These are phyloP conservation scores for Penicillium macrosclerotiorum DNA, from an alignment of 495 filamentous ascomycete genomes.

Conservation along the genomic window DNA sequence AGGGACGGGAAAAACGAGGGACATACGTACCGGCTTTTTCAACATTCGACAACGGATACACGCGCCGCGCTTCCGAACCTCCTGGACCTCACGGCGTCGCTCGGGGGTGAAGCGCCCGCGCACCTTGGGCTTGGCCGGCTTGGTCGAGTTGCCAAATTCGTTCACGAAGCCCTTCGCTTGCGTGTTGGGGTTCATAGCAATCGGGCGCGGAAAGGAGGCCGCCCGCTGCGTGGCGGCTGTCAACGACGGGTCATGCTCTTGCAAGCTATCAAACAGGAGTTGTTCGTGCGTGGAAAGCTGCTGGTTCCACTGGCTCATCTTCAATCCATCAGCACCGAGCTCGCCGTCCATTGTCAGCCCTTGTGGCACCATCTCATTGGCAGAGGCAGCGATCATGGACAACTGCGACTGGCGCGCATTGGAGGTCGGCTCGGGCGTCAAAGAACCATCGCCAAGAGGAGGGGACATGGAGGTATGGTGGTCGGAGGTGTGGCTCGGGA, in stretches of 20 bases:
- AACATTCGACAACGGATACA: conserved; percentile 86
- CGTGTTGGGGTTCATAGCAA: conserved; percentile 54
- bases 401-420: conserved; percentile 47
- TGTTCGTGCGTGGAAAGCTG: conserved; percentile 45
- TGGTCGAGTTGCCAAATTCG: conserved; percentile 54
- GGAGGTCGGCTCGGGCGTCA: conserved; percentile 38
- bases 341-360: conserved; percentile 42
- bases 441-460: conserved; percentile 34
- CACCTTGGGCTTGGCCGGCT: conserved; percentile 53
- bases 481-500: conserved; percentile 31
- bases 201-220: conserved; percentile 49
- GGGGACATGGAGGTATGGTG: conserved; percentile 43
- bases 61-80: conserved; percentile 75
- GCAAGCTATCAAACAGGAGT: conserved; percentile 45
- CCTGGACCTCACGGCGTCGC: conserved; percentile 75
- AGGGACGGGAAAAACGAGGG: not conserved
- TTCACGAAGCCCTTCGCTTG: conserved; percentile 56
- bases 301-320: conserved; percentile 39
- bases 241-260: conserved; percentile 45
- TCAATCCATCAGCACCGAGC: conserved; percentile 33
- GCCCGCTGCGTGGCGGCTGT: conserved; percentile 47
- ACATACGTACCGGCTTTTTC: conserved; percentile 63
- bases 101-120: conserved; percentile 67
- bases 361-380: conserved; percentile 49
- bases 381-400: conserved; percentile 50